Evolutionary conservation across 2,329 filamentous ascomycete genomes (phyloP).

Genomic region (Geosmithia putterillii): DNA sequence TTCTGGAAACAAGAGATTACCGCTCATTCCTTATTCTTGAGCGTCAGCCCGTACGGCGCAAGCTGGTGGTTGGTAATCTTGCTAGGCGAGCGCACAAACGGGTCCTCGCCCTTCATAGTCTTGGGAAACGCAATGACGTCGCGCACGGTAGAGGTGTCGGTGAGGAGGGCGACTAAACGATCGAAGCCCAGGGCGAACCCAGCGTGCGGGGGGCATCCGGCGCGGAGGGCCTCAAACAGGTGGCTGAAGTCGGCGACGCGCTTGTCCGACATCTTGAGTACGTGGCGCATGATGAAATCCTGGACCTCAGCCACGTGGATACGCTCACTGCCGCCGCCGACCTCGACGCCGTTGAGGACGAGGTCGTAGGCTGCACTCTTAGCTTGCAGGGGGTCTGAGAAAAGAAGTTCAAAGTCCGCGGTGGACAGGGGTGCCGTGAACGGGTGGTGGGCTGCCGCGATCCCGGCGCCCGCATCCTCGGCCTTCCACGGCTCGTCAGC

Average conservation of each 20-base stretch:
- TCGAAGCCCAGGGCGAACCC: conserved; percentile 92
- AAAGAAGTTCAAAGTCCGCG: conserved; percentile 62
- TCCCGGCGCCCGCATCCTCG: conserved; percentile 58
- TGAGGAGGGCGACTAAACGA: conserved; percentile 68
- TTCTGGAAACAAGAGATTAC: background rate
- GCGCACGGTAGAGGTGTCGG: conserved; percentile 62
- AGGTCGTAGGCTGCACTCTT: conserved; percentile 90
- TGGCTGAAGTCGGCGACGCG: conserved; percentile 76
- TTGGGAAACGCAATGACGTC: conserved; percentile 98
- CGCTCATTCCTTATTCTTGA: background rate
- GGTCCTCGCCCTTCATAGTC: conserved; percentile 78
- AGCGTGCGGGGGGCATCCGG: conserved; percentile 88
- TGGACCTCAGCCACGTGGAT: conserved; percentile 80
- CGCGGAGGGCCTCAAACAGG: conserved; percentile 66
- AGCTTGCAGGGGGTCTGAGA: conserved; percentile 57
- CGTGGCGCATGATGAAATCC: conserved; percentile 70
- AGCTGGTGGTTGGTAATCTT: conserved; percentile 46
- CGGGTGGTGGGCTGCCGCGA: conserved; percentile 85
- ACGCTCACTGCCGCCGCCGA: conserved; percentile 85
- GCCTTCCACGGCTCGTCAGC: conserved; percentile 55
- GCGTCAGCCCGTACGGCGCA: conserved; percentile 23
- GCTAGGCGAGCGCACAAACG: conserved; percentile 68
- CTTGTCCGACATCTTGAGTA: conserved; percentile 64
- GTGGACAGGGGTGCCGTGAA: conserved; percentile 77
- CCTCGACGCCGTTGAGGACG: conserved; percentile 87